These are phyloP conservation scores for Fusarium nygamai DNA, from an alignment of 2,329 filamentous ascomycete species.

Conservation along the genomic window DNA sequence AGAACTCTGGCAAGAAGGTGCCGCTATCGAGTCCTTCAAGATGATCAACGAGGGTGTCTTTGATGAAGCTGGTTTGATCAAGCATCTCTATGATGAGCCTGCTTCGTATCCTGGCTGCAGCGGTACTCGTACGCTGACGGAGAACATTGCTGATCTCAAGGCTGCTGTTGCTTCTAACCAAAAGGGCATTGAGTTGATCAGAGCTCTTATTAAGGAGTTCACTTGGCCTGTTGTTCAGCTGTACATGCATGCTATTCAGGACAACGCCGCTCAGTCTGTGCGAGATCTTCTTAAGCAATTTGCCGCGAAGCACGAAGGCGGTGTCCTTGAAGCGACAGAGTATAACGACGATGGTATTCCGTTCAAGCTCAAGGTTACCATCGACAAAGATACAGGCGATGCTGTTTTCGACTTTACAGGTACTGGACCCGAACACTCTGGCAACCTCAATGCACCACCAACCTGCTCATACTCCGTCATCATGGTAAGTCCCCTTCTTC, in stretches of 20 bases:
- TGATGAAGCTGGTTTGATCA: constrained; percentile 64
- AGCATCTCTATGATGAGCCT: constrained; percentile 59
- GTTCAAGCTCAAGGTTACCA: constrained; percentile 78
- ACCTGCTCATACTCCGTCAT: constrained; percentile 46
- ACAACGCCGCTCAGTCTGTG: constrained; percentile 81
- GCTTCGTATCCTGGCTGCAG: constrained; percentile 51
- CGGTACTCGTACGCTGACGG: constrained; percentile 75
- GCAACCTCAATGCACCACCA: constrained; percentile 45
- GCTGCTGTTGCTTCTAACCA: constrained; percentile 88
- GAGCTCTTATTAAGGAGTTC: constrained; percentile 79
- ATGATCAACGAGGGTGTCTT: constrained; percentile 42
- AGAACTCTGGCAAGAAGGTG: constrained; percentile 67
- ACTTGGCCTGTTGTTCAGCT: constrained; percentile 80
- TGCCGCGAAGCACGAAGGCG: constrained; percentile 73
- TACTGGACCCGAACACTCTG: constrained; percentile 45
- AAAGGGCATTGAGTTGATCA: constrained; percentile 83
- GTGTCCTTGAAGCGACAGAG: constrained; percentile 78
- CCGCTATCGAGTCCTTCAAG: constrained; percentile 59
- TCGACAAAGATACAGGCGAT: constrained; percentile 77
- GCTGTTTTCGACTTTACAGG: constrained; percentile 68
- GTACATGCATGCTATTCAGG: constrained; percentile 86
- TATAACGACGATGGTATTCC: constrained; percentile 89
- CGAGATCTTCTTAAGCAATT: constrained; percentile 77
- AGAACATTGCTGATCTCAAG: constrained; percentile 88
- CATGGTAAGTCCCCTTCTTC: constrained; percentile 30